Percentiles rank a stretch among this genome's conserved stretches.
Conservation (phyloP, 108 stramenopile genomes). For the Bacterosira constricta region DNA sequence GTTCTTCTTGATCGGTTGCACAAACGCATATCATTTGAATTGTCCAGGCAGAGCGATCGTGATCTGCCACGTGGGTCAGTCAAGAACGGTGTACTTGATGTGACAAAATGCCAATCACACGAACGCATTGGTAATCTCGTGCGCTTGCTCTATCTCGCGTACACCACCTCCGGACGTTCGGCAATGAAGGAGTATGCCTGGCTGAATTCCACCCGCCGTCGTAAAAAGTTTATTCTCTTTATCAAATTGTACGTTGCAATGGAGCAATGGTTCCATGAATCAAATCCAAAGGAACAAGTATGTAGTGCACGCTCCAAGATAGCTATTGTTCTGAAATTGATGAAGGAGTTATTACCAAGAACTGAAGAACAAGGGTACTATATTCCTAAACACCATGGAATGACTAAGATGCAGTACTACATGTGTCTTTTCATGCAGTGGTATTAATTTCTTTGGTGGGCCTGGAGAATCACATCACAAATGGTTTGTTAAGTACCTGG, state of each 20-base stretch:
- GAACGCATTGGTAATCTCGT: neutral
- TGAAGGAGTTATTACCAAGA: neutral
- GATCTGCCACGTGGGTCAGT: too few species aligned
- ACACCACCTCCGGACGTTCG: neutral
- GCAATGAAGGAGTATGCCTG: too few species aligned
- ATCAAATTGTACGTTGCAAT: neutral
- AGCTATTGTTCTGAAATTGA: neutral
- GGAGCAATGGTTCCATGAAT: neutral
- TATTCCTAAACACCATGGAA: slow-evolving; percentile 1
- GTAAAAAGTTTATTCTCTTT: neutral
- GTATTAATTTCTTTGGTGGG: slow-evolving; percentile 1
- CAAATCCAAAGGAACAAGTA: neutral
- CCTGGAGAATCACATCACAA: neutral
- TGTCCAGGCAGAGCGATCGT: too few species aligned
- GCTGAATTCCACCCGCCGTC: too few species aligned
- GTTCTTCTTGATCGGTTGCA: too few species aligned
- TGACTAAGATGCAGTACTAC: neutral
- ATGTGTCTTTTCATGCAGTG: neutral
- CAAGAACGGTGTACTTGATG: too few species aligned
- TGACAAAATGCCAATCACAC: neutral
- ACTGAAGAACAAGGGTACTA: neutral
- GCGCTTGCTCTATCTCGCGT: neutral
- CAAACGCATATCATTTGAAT: too few species aligned
- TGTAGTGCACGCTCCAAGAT: neutral
- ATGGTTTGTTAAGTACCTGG: neutral